phyloP scores from a whole-genome alignment of 441 rosid genomes.

The Pelargonium myrrhifolium region DNA sequence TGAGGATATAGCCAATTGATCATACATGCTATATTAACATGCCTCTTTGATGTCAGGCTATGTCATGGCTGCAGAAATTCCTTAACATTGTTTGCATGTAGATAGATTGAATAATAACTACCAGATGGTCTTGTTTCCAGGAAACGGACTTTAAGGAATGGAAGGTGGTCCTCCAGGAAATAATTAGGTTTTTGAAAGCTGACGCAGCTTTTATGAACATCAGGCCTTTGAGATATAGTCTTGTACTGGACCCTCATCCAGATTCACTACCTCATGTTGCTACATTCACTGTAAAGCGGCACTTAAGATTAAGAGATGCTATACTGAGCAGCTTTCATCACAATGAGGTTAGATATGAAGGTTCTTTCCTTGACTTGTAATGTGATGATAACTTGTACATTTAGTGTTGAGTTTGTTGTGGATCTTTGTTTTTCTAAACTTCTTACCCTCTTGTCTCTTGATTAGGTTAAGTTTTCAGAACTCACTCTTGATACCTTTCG shows the following conservation, averaged over 20 bases:
- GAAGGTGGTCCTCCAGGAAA: slow-evolving; percentile 94
- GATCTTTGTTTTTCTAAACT: slow-evolving; percentile 15
- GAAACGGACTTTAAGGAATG: slow-evolving; percentile 92
- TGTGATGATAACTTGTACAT: background rate
- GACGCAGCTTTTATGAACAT: slow-evolving; percentile 89
- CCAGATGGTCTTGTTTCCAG: slow-evolving; percentile 45
- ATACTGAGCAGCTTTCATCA: slow-evolving; percentile 79
- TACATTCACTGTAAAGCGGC: slow-evolving; percentile 44
- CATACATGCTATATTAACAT: background rate
- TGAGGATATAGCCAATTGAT: background rate
- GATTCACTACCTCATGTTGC: slow-evolving; percentile 53
- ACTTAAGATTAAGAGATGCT: slow-evolving; percentile 71
- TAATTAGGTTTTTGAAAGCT: slow-evolving; percentile 85
- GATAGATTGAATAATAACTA: slow-evolving; percentile 23
- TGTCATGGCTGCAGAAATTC: background rate
- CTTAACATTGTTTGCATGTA: slow-evolving; percentile 6
- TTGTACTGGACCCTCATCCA: slow-evolving; percentile 64
- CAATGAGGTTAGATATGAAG: slow-evolving; percentile 62
- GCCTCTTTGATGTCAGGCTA: background rate
- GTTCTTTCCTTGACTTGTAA: slow-evolving; percentile 14
- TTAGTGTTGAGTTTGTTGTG: slow-evolving; percentile 9
- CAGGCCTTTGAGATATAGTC: slow-evolving; percentile 88
- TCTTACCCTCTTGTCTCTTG: slow-evolving; percentile 17
- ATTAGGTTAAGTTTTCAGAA: slow-evolving; percentile 92
- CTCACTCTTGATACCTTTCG: slow-evolving; percentile 83